These are phyloP conservation scores for Emmonsiellopsis sp. DNA, from an alignment of 2,329 filamentous ascomycete species.

Conservation along the genomic window DNA sequence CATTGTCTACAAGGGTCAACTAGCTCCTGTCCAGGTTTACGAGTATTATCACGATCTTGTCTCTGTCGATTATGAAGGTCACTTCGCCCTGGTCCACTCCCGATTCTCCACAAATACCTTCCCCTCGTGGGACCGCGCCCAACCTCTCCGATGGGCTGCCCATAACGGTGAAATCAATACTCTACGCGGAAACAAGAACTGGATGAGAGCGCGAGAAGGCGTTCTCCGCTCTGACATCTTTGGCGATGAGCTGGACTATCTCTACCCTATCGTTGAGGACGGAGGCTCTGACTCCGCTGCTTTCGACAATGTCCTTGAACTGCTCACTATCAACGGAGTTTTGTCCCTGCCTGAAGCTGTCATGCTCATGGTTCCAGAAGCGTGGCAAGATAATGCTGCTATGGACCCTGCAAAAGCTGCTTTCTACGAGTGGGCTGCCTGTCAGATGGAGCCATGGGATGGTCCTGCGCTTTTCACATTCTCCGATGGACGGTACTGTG, in stretches of 20 bases:
- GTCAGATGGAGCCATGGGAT: conserved; percentile 99
- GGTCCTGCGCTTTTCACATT: conserved; percentile 95
- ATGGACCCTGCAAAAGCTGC: conserved; percentile 95
- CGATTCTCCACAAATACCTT: conserved; percentile 98
- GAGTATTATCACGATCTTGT: conserved; percentile 96
- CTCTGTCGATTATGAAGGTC: conserved; percentile 92
- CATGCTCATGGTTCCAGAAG: conserved; percentile 98
- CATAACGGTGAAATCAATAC: conserved; percentile 99
- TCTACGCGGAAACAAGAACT: conserved; percentile 95
- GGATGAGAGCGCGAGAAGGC: conserved; percentile 96
- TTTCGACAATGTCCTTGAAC: conserved; percentile 92
- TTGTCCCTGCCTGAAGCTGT: conserved; percentile 90
- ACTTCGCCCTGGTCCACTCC: conserved; percentile 94
- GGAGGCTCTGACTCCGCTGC: conserved; percentile 94
- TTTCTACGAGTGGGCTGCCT: conserved; percentile 97
- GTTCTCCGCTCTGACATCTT: conserved; percentile 89
- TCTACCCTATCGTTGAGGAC: conserved; percentile 94
- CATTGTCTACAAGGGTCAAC: conserved; percentile 97
- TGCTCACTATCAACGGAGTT: conserved; percentile 90
- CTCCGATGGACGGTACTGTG: conserved; percentile 90
- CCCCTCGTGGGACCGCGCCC: conserved; percentile 94
- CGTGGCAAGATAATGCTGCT: conserved; percentile 85
- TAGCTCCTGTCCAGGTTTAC: conserved; percentile 91
- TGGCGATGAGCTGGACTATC: conserved; percentile 76
- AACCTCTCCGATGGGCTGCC: conserved; percentile 90